Conservation (phyloP, 352 stramenopile genomes). For the Pythium oligandrum region DNA sequence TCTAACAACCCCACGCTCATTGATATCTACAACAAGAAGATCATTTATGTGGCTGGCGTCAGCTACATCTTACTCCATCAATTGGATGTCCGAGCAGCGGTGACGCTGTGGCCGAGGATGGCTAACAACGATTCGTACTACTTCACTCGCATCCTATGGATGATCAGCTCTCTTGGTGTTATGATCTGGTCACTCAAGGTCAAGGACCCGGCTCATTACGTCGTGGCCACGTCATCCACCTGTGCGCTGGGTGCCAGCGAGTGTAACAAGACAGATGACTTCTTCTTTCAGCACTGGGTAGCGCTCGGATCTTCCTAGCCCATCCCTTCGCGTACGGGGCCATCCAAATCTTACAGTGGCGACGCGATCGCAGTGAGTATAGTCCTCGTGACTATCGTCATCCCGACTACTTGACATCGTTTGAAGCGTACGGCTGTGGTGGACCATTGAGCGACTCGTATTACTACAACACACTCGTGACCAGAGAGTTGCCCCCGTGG, state of each 20-base stretch:
- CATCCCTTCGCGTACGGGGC: slow-evolving; percentile 26
- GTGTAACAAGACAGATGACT: slow-evolving; percentile 17
- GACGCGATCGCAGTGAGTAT: slow-evolving; percentile 24
- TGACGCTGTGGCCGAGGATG: slow-evolving; percentile 35
- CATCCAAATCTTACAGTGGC: slow-evolving; percentile 32
- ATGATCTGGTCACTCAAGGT: slow-evolving; percentile 27
- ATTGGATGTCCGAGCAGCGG: slow-evolving; percentile 26
- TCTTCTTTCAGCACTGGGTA: slow-evolving; percentile 27
- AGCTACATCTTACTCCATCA: slow-evolving; percentile 33
- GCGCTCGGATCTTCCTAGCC: slow-evolving; percentile 20
- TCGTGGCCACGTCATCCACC: slow-evolving; percentile 15
- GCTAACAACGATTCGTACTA: slow-evolving; percentile 40
- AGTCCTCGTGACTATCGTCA: slow-evolving; percentile 15
- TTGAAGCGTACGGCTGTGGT: slow-evolving; percentile 30
- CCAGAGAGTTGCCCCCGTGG: slow-evolving; percentile 5
- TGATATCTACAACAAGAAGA: slow-evolving; percentile 27
- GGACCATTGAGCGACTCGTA: slow-evolving; percentile 26
- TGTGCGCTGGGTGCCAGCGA: slow-evolving; percentile 20
- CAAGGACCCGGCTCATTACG: slow-evolving; percentile 14
- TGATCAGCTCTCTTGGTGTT: slow-evolving; percentile 20
- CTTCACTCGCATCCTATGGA: slow-evolving; percentile 26
- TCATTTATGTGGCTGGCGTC: slow-evolving; percentile 28
- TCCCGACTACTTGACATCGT: slow-evolving; percentile 23
- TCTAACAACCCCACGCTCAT: slow-evolving; percentile 13
- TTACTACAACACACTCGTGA: slow-evolving; percentile 38